These are phyloP conservation scores for Annona squamosa DNA, from an alignment of 164 flowering plant genomes.

Conservation along the genomic window DNA sequence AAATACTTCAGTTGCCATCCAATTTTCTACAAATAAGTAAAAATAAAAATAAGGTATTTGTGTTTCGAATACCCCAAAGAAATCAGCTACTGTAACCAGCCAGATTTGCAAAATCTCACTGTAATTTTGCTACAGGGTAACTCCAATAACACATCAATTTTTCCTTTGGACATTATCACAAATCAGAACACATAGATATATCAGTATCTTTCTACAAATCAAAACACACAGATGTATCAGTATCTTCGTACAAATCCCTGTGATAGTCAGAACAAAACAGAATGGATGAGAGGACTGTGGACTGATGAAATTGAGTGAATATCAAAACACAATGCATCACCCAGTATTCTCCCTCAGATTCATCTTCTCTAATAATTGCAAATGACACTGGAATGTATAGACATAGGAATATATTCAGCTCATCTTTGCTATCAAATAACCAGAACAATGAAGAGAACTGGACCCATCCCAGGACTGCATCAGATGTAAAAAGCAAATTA, in stretches of 20 bases:
- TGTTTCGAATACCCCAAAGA: neutral
- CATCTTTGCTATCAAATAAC: too few species aligned
- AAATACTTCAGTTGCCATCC: slow-evolving; percentile 2
- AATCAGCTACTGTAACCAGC: neutral
- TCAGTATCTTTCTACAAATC: neutral
- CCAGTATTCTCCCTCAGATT: neutral
- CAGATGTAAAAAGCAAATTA: too few species aligned
- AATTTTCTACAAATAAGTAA: neutral
- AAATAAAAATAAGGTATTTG: neutral
- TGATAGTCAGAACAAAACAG: neutral
- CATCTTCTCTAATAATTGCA: too few species aligned
- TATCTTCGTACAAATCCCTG: neutral
- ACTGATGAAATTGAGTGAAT: neutral
- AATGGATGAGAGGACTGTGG: neutral
- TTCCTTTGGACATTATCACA: neutral
- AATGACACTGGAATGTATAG: too few species aligned
- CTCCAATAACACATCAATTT: neutral
- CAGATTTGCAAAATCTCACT: neutral
- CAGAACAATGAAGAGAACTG: too few species aligned
- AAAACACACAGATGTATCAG: neutral
- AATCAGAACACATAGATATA: neutral
- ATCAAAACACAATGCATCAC: neutral
- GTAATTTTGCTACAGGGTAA: neutral
- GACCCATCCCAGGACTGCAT: too few species aligned
- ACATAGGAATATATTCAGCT: too few species aligned